phyloP scores from a whole-genome alignment of 2,329 filamentous ascomycete genomes.

The Neofusicoccum ribis region DNA sequence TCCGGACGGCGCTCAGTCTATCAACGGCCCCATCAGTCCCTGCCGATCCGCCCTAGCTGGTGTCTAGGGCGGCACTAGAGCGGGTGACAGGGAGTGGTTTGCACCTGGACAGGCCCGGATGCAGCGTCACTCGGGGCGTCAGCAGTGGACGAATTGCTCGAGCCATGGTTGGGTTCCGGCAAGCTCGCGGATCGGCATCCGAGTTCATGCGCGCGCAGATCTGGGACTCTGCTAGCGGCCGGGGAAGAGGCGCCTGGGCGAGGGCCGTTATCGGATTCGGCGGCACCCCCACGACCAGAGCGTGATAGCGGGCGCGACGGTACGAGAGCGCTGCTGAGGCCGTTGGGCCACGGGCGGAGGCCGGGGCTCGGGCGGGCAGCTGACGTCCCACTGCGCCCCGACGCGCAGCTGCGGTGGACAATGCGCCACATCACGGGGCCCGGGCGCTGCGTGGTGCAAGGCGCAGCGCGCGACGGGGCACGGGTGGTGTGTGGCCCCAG shows the following conservation, averaged over 20 bases:
- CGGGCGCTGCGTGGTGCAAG: constrained; percentile 6
- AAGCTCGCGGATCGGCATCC: constrained; percentile 14
- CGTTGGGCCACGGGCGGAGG: neutral
- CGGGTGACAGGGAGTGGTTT: neutral
- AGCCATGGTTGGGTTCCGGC: constrained; percentile 14
- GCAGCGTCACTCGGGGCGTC: neutral
- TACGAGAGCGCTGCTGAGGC: neutral
- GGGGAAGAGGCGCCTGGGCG: neutral
- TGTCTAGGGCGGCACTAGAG: neutral
- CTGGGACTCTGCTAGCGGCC: neutral
- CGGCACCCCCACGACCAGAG: neutral
- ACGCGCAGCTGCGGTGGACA: constrained; percentile 14
- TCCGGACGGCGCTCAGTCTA: neutral
- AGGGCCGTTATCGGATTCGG: constrained; percentile 2
- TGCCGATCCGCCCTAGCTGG: constrained; percentile 15
- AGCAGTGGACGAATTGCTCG: neutral
- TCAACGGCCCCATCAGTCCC: constrained; percentile 10
- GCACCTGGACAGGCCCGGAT: constrained; percentile 3
- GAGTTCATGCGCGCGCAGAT: constrained; percentile 13
- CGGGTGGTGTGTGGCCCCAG: neutral
- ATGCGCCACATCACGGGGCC: constrained; percentile 17
- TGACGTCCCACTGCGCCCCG: constrained; percentile 16
- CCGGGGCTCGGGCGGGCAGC: constrained; percentile 4
- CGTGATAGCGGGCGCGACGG: neutral
- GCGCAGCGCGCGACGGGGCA: constrained; percentile 7